These are phyloP conservation scores for Colletotrichum incanum DNA, from an alignment of 2,329 filamentous ascomycete species.

Conservation along the genomic window DNA sequence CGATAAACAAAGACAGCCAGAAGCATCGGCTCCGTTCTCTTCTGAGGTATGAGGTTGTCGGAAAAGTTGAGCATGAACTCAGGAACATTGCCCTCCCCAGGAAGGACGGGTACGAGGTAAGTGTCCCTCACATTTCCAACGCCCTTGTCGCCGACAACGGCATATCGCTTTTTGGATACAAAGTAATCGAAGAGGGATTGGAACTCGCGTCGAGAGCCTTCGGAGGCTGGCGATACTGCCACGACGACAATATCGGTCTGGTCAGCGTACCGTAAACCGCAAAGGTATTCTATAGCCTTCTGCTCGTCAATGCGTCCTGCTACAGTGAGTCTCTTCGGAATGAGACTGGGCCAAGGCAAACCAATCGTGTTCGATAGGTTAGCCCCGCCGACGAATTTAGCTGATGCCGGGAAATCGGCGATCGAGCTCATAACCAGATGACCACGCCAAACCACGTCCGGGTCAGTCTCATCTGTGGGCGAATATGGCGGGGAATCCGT, in stretches of 20 bases:
- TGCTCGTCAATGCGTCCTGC: conserved; percentile 86
- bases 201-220: conserved; percentile 75
- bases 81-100: conserved; percentile 79
- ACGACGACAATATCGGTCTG: conserved; percentile 89
- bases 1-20: conserved; percentile 89
- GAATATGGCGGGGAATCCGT: conserved; percentile 88
- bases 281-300: conserved; percentile 92
- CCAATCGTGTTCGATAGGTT: conserved; percentile 75
- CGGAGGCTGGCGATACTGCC: conserved; percentile 76
- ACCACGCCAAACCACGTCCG: conserved; percentile 84
- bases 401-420: conserved; percentile 82
- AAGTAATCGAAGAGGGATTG: conserved; percentile 91
- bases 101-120: conserved; percentile 89
- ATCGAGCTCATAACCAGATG: conserved; percentile 83
- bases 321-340: conserved; percentile 79
- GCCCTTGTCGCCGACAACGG: conserved; percentile 85
- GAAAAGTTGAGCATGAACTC: conserved; percentile 92
- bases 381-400: conserved; percentile 87
- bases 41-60: conserved; percentile 83
- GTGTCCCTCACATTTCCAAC: conserved; percentile 87
- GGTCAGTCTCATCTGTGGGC: conserved; percentile 81
- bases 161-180: conserved; percentile 84
- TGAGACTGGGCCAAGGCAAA: conserved; percentile 78
- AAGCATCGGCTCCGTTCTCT: conserved; percentile 81
- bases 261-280: conserved; percentile 85